Evolutionary conservation across 2,329 filamentous ascomycete species (phyloP).

Genomic region (Fusarium pseudocircinatum): DNA sequence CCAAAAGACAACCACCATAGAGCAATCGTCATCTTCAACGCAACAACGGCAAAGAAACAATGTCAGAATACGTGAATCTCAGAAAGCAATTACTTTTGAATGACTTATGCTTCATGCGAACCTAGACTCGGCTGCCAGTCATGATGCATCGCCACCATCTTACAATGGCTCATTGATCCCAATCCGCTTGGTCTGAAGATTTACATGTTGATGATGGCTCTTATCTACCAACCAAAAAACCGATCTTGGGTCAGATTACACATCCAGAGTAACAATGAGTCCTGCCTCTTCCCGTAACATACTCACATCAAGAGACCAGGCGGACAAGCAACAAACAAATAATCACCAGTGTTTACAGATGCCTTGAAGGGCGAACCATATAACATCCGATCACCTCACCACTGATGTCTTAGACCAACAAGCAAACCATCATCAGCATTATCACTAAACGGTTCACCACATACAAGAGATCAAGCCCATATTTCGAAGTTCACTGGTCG

Average conservation of each 20-base stretch:
- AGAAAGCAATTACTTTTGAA: not conserved
- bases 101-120: not conserved
- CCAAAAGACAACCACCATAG: not conserved
- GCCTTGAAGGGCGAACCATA: not conserved
- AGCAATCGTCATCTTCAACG: not conserved
- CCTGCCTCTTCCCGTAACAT: not conserved
- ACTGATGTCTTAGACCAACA: not conserved
- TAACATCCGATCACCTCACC: not conserved
- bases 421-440: not conserved
- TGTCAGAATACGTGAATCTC: not conserved
- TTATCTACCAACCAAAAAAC: not conserved
- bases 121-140: not conserved
- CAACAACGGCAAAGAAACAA: not conserved
- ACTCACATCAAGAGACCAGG: not conserved
- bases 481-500: not conserved
- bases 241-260: not conserved
- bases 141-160: not conserved
- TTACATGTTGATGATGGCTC: not conserved
- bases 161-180: not conserved
- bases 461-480: accelerated
- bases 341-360: not conserved
- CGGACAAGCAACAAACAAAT: not conserved
- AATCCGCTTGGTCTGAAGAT: not conserved
- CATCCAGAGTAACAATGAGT: not conserved
- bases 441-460: accelerated